Conservation (phyloP, 225 moss, liverwort and hornwort species). For the Marchantia polymorpha region DNA sequence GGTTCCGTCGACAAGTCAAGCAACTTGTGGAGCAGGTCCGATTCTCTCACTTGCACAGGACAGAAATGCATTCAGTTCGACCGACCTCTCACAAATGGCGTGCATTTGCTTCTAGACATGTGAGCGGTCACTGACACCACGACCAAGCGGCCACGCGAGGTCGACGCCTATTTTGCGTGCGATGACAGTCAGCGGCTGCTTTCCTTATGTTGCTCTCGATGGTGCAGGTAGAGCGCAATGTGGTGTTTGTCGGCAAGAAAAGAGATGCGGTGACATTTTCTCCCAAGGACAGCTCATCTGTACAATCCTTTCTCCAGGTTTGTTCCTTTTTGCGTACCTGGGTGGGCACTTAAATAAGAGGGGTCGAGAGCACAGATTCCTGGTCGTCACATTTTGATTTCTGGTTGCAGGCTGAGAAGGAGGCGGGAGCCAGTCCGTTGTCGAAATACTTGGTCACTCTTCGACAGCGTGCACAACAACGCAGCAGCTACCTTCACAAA, state of each 20-base stretch:
- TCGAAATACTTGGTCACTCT: constrained; percentile 59
- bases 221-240: constrained; percentile 70
- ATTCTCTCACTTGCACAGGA: constrained; percentile 3
- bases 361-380: neutral
- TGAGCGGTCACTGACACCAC: neutral
- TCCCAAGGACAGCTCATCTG: constrained; percentile 65
- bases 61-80: neutral
- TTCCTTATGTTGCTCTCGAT: neutral
- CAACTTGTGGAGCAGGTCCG: constrained; percentile 77
- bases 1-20: constrained; percentile 79
- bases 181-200: neutral
- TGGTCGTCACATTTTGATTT: neutral
- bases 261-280: constrained; percentile 69
- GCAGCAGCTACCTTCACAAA: constrained; percentile 54
- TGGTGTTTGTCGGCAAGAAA: constrained; percentile 72
- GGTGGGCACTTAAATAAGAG: neutral
- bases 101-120: neutral
- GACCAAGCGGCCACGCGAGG: too few species aligned
- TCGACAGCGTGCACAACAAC: constrained; percentile 64
- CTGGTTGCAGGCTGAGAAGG: constrained; percentile 58
- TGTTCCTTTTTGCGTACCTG: constrained; percentile 13
- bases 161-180: too few species aligned
- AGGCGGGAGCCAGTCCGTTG: constrained; percentile 70
- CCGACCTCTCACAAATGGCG: neutral
- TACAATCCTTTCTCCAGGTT: constrained; percentile 69